Base-by-base conservation (phyloP, 495 filamentous ascomycete species). In the Glutinoglossum americanum region DNA sequence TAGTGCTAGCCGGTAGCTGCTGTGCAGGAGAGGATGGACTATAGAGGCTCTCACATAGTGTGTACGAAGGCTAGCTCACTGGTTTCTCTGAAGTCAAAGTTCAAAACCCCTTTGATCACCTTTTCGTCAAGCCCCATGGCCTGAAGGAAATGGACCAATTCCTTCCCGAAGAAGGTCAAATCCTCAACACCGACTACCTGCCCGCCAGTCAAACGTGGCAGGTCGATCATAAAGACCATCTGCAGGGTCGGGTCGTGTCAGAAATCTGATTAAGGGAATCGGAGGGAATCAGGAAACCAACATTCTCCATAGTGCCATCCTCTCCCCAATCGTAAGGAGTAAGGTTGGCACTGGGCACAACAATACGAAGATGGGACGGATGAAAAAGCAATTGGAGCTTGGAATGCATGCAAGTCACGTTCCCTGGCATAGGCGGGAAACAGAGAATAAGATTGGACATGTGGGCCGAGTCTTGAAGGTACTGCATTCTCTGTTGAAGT, bases 241-340 rank as follows among this genome's bases (percentile, higher is more conserved):
- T 82, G 49, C 26, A 23, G 53, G 39, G 11, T 55, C 35, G n/a
- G 30, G 21, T 4, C 11, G 11, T 25, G 32, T 25, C 33, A 11
- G 9, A 26, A 9, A 9, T 58, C 39, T n/a, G 13, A 33, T 19
- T 33, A 33, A 33, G 30, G 9, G 9, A 9, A 33, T 33, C 3
- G 30, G 19, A 41, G 8, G 53, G 33, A 26, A 11, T 19, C n/a
- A 27, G 17, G 33, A 23, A 27, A 65, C 66, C 51, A 62, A 80
- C 80, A 65, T 94, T 93, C 63, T 94, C 88, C 80, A 93, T 85
- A 0, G 80, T 63, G 0, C 81, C 71, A 0, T 72, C 80, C 2
- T 90, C 89, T 0, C 89, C 89, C 89, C 89, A 94, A 64, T 94
- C 89, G 61, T 80, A 83, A 0, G 75, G 69, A n/a, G 82, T 76